These are phyloP conservation scores for Backusella morwellensis DNA, from an alignment of 192 early-diverging fungal species.

Conservation along the genomic window DNA sequence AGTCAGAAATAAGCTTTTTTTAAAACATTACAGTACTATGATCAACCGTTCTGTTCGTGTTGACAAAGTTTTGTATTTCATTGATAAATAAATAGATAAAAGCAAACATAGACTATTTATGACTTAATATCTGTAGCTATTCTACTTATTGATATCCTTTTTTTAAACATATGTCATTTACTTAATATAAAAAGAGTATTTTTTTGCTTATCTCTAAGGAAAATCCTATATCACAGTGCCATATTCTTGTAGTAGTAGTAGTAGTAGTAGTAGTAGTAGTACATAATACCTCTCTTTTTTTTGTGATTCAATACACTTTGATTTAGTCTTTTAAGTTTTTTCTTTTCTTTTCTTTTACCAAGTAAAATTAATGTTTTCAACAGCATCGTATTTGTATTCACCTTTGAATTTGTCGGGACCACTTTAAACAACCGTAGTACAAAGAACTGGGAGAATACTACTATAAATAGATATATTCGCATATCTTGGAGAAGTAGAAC, in stretches of 20 bases:
- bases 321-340: no score
- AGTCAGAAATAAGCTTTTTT: no score
- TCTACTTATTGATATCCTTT: not conserved
- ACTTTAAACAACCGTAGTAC: not conserved
- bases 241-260: no score
- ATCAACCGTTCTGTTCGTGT: not conserved
- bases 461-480: not conserved
- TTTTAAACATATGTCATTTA: not conserved
- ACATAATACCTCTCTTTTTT: no score
- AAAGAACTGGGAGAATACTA: not conserved
- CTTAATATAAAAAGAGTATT: not conserved
- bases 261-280: no score
- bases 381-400: no score
- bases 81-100: not conserved
- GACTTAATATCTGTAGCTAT: not conserved
- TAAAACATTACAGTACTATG: not conserved
- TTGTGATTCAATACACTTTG: no score
- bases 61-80: not conserved
- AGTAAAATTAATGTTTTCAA: no score
- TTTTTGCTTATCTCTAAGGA: not conserved
- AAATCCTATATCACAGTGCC: not conserved
- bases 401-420: no score
- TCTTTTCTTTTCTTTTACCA: no score
- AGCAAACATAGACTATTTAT: not conserved
- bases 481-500: not conserved